Evolutionary conservation across 495 filamentous ascomycete species (phyloP).

Genomic region (Hypoxylon intermedium): DNA sequence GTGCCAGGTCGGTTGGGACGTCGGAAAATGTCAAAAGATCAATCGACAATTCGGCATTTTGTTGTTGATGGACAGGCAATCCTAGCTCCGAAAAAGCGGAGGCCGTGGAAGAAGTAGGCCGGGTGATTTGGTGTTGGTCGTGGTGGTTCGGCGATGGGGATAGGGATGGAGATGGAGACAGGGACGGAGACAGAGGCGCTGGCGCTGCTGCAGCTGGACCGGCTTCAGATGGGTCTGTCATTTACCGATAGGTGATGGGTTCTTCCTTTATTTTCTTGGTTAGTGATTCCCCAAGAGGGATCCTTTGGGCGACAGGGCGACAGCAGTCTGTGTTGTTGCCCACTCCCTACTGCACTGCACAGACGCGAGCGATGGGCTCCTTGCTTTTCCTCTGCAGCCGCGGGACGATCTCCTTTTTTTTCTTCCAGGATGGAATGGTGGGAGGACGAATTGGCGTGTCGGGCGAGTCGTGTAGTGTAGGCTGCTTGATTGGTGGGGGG

Average conservation of each 20-base stretch:
- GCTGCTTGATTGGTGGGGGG: slow-evolving; percentile 23
- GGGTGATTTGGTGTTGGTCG: slow-evolving; percentile 20
- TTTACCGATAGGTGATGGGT: slow-evolving; percentile 23
- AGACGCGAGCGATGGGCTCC: slow-evolving; percentile 30
- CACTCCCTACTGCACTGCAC: slow-evolving; percentile 36
- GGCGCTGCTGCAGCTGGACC: slow-evolving; percentile 34
- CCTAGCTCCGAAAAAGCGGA: slow-evolving; percentile 41
- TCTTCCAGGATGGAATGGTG: slow-evolving; percentile 27
- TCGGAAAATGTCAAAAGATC: slow-evolving; percentile 52
- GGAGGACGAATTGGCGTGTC: slow-evolving; percentile 36
- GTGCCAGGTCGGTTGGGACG: slow-evolving; percentile 47
- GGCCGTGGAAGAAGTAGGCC: slow-evolving; percentile 23
- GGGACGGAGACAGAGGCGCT: background rate
- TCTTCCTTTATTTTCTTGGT: background rate
- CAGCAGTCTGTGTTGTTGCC: slow-evolving; percentile 36
- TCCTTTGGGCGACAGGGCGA: too few relatives aligned
- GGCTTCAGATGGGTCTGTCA: slow-evolving; percentile 39
- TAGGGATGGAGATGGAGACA: slow-evolving; percentile 1
- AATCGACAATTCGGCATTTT: slow-evolving; percentile 36
- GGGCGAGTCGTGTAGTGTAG: slow-evolving; percentile 24
- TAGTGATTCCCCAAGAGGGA: too few relatives aligned
- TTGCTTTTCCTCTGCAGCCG: slow-evolving; percentile 29
- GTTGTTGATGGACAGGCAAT: slow-evolving; percentile 34
- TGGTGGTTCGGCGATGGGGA: slow-evolving; percentile 21
- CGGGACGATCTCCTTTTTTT: slow-evolving; percentile 41